Percentiles rank a stretch among this genome's conserved stretches.
Conservation (phyloP, 1,139 yeast genomes). For the Blastobotrys serpentis region DNA sequence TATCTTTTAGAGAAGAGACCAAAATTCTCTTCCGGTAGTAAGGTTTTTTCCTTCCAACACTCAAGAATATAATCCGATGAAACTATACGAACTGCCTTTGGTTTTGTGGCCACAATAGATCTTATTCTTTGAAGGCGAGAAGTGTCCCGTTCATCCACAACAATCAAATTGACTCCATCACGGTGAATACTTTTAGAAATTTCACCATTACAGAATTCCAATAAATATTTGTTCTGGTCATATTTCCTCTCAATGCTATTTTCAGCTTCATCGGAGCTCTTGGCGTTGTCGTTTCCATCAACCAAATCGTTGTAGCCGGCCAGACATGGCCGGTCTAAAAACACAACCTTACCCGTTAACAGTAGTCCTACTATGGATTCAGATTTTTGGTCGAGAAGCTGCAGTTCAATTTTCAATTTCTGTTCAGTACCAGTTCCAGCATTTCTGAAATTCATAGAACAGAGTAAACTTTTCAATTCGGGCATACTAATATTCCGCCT, state of each 20-base stretch:
- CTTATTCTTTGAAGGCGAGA: neutral
- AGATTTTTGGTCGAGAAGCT: constrained; percentile 8
- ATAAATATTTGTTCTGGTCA: neutral
- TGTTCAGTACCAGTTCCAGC: neutral
- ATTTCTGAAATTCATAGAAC: constrained; percentile 14
- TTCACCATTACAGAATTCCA: neutral
- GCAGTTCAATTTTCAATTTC: neutral
- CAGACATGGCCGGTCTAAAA: constrained; percentile 2
- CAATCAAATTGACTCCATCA: constrained; percentile 5
- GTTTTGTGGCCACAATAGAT: neutral
- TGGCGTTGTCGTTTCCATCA: neutral
- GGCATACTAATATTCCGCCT: constrained; percentile 17
- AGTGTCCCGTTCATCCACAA: constrained; percentile 7
- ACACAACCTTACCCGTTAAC: constrained; percentile 3
- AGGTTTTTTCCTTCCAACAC: constrained; percentile 30
- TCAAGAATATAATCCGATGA: constrained; percentile 30
- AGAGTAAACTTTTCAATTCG: constrained; percentile 22
- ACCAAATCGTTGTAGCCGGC: neutral
- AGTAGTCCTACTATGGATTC: constrained; percentile 5
- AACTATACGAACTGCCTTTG: constrained; percentile 10
- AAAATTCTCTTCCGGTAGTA: constrained; percentile 25
- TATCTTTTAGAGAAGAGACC: too few relatives aligned
- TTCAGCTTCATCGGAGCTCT: neutral
- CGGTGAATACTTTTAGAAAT: neutral
- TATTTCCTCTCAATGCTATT: neutral